These are phyloP conservation scores for Phycomyces blakesleeanus DNA, from an alignment of 192 early-diverging fungal genomes.

Conservation along the genomic window DNA sequence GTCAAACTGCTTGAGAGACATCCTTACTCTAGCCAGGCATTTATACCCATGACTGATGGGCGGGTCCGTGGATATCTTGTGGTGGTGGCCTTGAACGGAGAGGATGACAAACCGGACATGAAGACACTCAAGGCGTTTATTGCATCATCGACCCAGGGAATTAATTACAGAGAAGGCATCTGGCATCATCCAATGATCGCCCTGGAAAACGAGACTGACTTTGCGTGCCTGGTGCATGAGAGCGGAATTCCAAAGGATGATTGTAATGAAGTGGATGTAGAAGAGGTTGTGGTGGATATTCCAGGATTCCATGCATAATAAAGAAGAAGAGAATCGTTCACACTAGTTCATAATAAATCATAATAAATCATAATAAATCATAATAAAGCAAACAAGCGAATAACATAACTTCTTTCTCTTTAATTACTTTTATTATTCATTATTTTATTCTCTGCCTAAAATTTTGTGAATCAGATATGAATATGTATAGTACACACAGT, in stretches of 20 bases:
- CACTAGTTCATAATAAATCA: too few species aligned
- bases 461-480: too few species aligned
- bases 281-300: constrained; percentile 19
- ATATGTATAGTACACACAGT: too few species aligned
- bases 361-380: neutral
- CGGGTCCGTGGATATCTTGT: constrained; percentile 64
- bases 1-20: constrained; percentile 82
- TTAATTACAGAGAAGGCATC: constrained; percentile 76
- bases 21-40: constrained; percentile 77
- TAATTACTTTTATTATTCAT: too few species aligned
- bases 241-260: constrained; percentile 69
- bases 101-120: constrained; percentile 68
- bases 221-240: constrained; percentile 78
- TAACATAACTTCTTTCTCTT: too few species aligned
- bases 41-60: constrained; percentile 70
- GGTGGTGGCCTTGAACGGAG: constrained; percentile 73
- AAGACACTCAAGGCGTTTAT: constrained; percentile 72
- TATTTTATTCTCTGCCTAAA: too few species aligned
- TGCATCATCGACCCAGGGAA: constrained; percentile 65
- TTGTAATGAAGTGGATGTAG: constrained; percentile 58
- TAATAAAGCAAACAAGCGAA: too few species aligned
- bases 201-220: constrained; percentile 57
- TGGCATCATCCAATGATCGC: constrained; percentile 94
- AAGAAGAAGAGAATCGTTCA: too few species aligned
- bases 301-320: constrained; percentile 18